Evolutionary conservation across 106 monocot genomes (phyloP), one percentile per base, ranked within the genome.

Genomic region (Chionographis japonica): DNA sequence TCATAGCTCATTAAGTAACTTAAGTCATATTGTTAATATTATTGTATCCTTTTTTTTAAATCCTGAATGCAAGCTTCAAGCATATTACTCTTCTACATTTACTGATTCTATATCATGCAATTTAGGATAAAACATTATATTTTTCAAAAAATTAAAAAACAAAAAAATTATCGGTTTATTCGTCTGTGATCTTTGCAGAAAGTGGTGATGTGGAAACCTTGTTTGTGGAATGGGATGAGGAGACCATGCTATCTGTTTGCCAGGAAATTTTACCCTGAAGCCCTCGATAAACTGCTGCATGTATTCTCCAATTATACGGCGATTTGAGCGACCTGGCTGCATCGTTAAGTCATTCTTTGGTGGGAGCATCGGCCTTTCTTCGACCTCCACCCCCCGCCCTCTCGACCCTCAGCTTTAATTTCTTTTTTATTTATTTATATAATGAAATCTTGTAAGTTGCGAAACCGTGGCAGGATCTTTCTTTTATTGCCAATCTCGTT

Each of bases 191-290:
- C 72, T 12, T 7, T 74, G 68, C 85, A 90, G 90, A 77, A 64
- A 80, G 38, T 65, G 14, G 80, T 78, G 46, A 65, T 66, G 71
- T 60, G 40, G 60, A 72, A 52, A 18, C 83, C 86, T 50, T 90
- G 90, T 60, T 39, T 80, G 69, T 86, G 90, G 85, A 90, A 90
- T 58, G 90, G 85, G 61, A 72, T 35, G 65, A 86, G 53, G 70
- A 85, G 70, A 60, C 90, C 85, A 55, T 90, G 90, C 53, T 83
- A 86, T 80, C 66, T 90, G 40, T 90, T 90, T 80, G 90, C 90
- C 5, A 77, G 90, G 63, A 90, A 90, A 69, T 90, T 90, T 49
- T 72, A 80, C 55, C 83, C 90, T n/a, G 90, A 86, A 63, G 72
- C 90, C 2, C 74, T 83, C 37, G 62, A 77, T 40, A 90, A 80